Conservation (phyloP, 2,329 filamentous ascomycete species). For the Fusarium avenaceum region DNA sequence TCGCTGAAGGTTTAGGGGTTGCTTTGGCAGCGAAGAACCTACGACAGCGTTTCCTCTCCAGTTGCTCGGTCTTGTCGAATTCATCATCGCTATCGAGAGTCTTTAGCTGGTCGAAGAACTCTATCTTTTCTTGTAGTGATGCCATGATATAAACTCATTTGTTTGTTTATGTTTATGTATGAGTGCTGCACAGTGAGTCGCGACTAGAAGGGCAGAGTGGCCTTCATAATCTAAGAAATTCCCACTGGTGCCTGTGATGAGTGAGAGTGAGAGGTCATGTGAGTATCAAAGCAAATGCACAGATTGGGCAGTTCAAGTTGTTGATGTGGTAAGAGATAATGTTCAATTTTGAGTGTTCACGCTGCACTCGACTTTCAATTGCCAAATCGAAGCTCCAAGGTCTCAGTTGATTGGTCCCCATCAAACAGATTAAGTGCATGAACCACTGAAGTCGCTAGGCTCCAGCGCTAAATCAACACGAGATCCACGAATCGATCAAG, state of each 20-base stretch:
- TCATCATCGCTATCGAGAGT: conserved; percentile 53
- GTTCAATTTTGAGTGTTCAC: conserved; percentile 19
- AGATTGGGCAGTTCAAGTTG: conserved; percentile 1
- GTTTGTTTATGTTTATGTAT: conserved; percentile 7
- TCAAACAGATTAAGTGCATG: neutral
- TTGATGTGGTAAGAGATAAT: neutral
- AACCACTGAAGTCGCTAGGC: conserved; percentile 37
- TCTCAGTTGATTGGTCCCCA: conserved; percentile 24
- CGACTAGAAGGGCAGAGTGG: neutral
- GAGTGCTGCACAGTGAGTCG: conserved; percentile 12
- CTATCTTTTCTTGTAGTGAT: conserved; percentile 58
- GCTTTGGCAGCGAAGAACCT: conserved; percentile 48
- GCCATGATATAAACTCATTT: conserved; percentile 39
- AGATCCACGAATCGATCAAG: conserved; percentile 15
- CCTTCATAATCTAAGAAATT: conserved; percentile 10
- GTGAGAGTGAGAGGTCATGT: conserved; percentile 6
- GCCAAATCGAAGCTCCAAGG: neutral
- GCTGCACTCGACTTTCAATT: neutral
- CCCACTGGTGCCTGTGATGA: conserved; percentile 5
- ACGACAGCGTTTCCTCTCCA: conserved; percentile 50
- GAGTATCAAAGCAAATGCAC: neutral
- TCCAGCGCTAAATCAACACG: conserved; percentile 35
- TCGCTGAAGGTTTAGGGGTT: conserved; percentile 5
- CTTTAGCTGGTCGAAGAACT: conserved; percentile 61
- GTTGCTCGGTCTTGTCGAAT: conserved; percentile 51